Evolutionary conservation across 2,329 filamentous ascomycete genomes (phyloP).

Genomic region (Xylariaceae sp.): DNA sequence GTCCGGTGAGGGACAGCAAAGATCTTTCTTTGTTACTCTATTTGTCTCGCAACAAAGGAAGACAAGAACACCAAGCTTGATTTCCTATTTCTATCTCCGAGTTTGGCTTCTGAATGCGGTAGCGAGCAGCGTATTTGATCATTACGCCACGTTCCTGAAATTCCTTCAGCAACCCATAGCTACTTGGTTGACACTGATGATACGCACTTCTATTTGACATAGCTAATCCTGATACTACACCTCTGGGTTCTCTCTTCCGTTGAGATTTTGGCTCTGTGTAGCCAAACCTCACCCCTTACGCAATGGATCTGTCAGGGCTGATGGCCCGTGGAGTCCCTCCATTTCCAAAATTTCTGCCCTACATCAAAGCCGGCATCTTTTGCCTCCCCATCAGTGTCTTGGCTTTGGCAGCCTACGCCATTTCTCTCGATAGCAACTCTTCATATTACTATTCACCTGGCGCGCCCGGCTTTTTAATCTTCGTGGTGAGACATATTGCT

Average conservation of each 20-base stretch:
- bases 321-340: conserved; percentile 42
- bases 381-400: conserved; percentile 45
- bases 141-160: no score
- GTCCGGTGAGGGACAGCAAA: no score
- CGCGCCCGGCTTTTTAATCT: conserved; percentile 48
- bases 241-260: neutral
- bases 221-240: neutral
- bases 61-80: no score
- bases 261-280: neutral
- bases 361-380: conserved; percentile 43
- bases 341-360: conserved; percentile 41
- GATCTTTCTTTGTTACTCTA: no score
- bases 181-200: no score
- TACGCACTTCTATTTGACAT: no score
- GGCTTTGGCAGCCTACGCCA: conserved; percentile 44
- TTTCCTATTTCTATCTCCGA: no score
- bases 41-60: no score
- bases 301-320: conserved; percentile 37
- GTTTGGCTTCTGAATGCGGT: no score
- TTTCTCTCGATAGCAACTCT: conserved; percentile 38
- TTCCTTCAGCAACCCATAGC: no score
- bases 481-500: conserved; percentile 45
- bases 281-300: neutral
- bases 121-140: no score
- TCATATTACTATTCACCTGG: conserved; percentile 35